Evolutionary conservation across 78 protist genomes (phyloP).

Genomic region (slime mould (Dictyostelium discoideum)): dicty_2.7 NC_007091.3:2127501-2128000

Average conservation of each 20-base stretch:
- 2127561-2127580: slow-evolving; percentile 86
- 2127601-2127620: slow-evolving; percentile 99
- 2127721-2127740: background rate
- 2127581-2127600: slow-evolving; percentile 96
- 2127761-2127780: background rate
- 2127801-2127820: too few species aligned
- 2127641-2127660: slow-evolving; percentile 99
- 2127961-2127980: too few species aligned
- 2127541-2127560: slow-evolving; percentile 98
- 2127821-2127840: too few species aligned
- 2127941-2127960: background rate
- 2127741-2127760: slow-evolving; percentile 23
- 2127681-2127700: slow-evolving; percentile 97
- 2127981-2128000: too few species aligned
- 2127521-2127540: slow-evolving; percentile 95
- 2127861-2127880: background rate
- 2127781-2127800: background rate
- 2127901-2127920: background rate
- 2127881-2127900: background rate
- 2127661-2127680: slow-evolving; percentile 99
- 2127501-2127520: slow-evolving; percentile 90
- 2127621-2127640: slow-evolving; percentile 99
- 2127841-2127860: too few species aligned
- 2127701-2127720: slow-evolving; percentile 98
- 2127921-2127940: background rate